Evolutionary conservation across 2,329 filamentous ascomycete genomes (phyloP).

Genomic region (Talaromyces sp.): DNA sequence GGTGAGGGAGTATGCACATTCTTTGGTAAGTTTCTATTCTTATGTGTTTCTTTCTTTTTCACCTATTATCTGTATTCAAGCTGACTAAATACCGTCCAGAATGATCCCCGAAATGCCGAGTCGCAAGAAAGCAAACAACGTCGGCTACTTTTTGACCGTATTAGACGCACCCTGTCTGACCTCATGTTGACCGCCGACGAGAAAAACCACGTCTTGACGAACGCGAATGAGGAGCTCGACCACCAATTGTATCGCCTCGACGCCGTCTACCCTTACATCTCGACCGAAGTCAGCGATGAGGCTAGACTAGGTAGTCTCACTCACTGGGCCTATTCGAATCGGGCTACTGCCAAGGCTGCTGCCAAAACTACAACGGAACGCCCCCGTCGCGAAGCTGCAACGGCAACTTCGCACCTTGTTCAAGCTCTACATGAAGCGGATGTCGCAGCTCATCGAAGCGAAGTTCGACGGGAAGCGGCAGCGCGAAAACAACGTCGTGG

Average conservation of each 20-base stretch:
- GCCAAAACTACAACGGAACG: conserved; percentile 60
- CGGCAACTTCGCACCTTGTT: conserved; percentile 52
- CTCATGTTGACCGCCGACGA: conserved; percentile 90
- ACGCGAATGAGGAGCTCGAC: conserved; percentile 82
- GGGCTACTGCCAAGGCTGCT: conserved; percentile 57
- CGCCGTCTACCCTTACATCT: conserved; percentile 78
- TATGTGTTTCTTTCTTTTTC: conserved; percentile 1
- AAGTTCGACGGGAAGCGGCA: conserved; percentile 76
- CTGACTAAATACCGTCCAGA: conserved; percentile 19
- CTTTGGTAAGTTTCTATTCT: conserved; percentile 23
- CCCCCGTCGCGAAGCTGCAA: conserved; percentile 70
- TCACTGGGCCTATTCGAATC: conserved; percentile 93
- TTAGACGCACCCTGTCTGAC: conserved; percentile 71
- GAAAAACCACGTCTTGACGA: conserved; percentile 94
- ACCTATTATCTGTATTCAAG: background rate
- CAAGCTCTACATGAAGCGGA: conserved; percentile 76
- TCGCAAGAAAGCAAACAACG: conserved; percentile 35
- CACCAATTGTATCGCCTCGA: conserved; percentile 81
- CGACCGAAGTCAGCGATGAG: conserved; percentile 87
- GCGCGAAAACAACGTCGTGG: conserved; percentile 70
- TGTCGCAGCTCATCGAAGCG: conserved; percentile 69
- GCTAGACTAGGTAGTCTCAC: conserved; percentile 84
- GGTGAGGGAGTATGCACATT: conserved; percentile 32
- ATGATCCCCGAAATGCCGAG: conserved; percentile 24
- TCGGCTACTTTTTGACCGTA: conserved; percentile 70